Evolutionary conservation across 257 asterid species (phyloP), one percentile per base, ranked within the genome.

Genomic region (Craterostigma plantagineum): DNA sequence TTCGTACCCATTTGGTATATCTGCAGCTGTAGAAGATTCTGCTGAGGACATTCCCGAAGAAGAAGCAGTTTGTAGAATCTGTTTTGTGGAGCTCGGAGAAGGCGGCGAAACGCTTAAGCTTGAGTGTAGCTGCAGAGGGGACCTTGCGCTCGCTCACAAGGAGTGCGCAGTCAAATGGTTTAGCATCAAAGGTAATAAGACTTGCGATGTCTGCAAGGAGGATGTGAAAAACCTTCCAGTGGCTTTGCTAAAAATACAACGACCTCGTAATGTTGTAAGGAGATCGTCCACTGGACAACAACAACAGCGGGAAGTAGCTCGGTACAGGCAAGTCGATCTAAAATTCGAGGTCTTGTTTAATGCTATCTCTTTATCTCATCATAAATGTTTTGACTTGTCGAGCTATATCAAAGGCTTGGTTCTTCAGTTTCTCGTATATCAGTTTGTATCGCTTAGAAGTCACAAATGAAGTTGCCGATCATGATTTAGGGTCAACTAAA

Each of bases 121-220:
- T 93, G 98, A 82, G 67, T 87, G 98, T 69, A 76, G 92, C 55
- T 87, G 98, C 68, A 87, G 76, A 63, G 98, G 98, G 53, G 98
- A 79, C 66, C 92, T 87, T 58, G 95, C 98, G 41, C 95, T 87
- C 51, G 92, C 93, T 30, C 98, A 87, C 66, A 67, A 82, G 61
- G 98, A 68, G 43, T 87, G 98, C 62, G 92, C 92, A 0, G 56
- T 87, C 35, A 87, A 82, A 64, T 87, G 98, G 98, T 87, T 87
- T 57, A 82, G 86, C 51, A 82, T 82, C 55, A 87, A 82, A 69
- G 98, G 98, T 46, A 87, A 87, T 54, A 82, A 67, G 62, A 76
- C 83, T 9, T 87, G 98, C 65, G 98, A 87, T 50, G 72, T 87
- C 51, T 87, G 98, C 73, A 73, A 62, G 68, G 81, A 82, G 61